Evolutionary conservation across 2,329 filamentous ascomycete genomes (phyloP).

Genomic region (Aspergillus brunneoviolaceus): DNA sequence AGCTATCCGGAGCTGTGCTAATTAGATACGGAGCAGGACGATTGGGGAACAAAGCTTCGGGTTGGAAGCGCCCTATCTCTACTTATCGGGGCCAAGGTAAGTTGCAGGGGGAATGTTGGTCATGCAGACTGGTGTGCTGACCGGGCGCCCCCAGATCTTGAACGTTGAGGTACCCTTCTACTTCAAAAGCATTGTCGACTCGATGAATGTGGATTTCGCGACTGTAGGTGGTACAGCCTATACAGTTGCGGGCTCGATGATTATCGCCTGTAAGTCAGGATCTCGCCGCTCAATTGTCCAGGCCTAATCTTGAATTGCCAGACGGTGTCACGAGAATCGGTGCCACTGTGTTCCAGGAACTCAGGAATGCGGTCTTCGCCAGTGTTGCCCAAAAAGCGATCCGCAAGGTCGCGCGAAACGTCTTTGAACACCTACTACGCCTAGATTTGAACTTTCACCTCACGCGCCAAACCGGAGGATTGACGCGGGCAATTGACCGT

Average conservation of each 20-base stretch:
- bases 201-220: conserved; percentile 95
- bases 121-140: conserved; percentile 14
- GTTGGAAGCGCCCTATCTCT: conserved; percentile 82
- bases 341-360: conserved; percentile 84
- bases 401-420: conserved; percentile 81
- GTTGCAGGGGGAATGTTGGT: conserved; percentile 5
- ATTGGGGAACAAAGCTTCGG: conserved; percentile 75
- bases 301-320: conserved; percentile 28
- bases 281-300: not conserved
- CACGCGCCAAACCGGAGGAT: conserved; percentile 86
- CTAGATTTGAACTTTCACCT: conserved; percentile 94
- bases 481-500: conserved; percentile 91
- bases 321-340: conserved; percentile 85
- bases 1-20: conserved; percentile 17
- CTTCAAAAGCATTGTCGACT: conserved; percentile 96
- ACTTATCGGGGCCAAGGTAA: conserved; percentile 80
- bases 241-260: conserved; percentile 87
- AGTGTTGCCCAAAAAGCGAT: conserved; percentile 97
- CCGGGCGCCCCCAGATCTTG: conserved; percentile 55
- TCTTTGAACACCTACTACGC: conserved; percentile 84
- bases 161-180: conserved; percentile 99
- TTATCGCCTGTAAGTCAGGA: conserved; percentile 69
- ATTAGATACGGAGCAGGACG: conserved; percentile 52
- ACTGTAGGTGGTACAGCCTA: conserved; percentile 82
- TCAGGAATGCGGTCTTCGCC: conserved; percentile 94